A percentile compares a stretch with the other conserved stretches of the same genome.
Evolutionary conservation across 345 rosid genomes (phyloP).

Genomic region (Corchorus olitorius): DNA sequence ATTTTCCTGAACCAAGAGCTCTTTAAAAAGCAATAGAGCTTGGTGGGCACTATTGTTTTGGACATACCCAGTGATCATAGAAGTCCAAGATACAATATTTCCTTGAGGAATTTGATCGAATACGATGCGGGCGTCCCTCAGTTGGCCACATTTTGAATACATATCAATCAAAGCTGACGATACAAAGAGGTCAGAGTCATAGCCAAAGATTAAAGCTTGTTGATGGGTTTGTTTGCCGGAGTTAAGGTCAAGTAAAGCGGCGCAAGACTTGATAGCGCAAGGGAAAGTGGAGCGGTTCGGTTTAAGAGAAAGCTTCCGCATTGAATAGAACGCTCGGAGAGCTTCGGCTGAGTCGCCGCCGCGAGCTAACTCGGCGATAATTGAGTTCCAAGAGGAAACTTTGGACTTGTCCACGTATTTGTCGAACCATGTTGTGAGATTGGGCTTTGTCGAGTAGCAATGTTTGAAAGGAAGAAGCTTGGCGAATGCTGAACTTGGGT

Average conservation of each 20-base stretch:
- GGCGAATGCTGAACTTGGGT: constrained; percentile 3
- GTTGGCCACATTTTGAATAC: constrained; percentile 67
- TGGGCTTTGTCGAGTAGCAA: constrained; percentile 44
- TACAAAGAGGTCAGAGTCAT: constrained; percentile 66
- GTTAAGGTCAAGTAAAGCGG: constrained; percentile 65
- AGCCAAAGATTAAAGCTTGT: constrained; percentile 74
- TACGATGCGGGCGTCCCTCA: constrained; percentile 59
- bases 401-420: constrained; percentile 66
- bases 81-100: constrained; percentile 83
- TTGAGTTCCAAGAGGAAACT: constrained; percentile 86
- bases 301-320: constrained; percentile 69
- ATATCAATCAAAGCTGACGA: constrained; percentile 76
- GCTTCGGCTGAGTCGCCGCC: constrained; percentile 73
- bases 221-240: constrained; percentile 85
- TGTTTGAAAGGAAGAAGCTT: constrained; percentile 25
- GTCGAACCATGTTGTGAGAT: constrained; percentile 62
- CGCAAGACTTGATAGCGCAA: constrained; percentile 84
- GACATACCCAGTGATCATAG: constrained; percentile 76
- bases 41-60: constrained; percentile 54
- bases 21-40: constrained; percentile 69
- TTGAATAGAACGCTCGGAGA: constrained; percentile 74
- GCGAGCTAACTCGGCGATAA: constrained; percentile 84
- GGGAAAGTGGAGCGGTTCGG: constrained; percentile 84
- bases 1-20: constrained; percentile 55
- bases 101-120: constrained; percentile 78